Evolutionary conservation across 2,329 filamentous ascomycete species (phyloP).

Genomic region (Trichoderma semiorbis): DNA sequence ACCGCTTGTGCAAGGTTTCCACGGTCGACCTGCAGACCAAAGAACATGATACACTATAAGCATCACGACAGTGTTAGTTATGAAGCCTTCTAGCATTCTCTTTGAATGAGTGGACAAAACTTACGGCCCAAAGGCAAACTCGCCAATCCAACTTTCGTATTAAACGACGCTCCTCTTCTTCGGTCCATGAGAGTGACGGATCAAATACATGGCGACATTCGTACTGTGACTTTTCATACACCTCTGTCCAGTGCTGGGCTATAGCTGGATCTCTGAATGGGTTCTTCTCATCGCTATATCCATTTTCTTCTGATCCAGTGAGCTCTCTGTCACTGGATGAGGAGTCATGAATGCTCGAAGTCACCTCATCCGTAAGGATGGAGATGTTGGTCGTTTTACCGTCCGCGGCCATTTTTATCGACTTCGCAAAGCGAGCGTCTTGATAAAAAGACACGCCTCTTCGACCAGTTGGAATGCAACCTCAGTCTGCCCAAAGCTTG

Average conservation of each 20-base stretch:
- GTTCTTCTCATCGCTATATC: background rate
- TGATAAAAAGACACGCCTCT: background rate
- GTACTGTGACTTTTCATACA: constrained; percentile 3
- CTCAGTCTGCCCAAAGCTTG: background rate
- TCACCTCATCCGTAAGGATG: background rate
- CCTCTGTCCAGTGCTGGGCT: constrained; percentile 4
- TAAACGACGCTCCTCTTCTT: background rate
- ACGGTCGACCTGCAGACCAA: constrained; percentile 6
- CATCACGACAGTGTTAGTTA: background rate
- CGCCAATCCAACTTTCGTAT: constrained; percentile 7
- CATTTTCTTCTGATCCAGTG: background rate
- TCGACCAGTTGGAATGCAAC: background rate
- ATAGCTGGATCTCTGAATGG: background rate
- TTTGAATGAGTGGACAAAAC: background rate
- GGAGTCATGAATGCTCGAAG: background rate
- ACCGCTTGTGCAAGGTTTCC: constrained; percentile 10
- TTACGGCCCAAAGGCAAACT: background rate
- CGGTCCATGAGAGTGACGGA: background rate
- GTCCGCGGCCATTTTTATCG: background rate
- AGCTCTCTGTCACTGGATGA: background rate
- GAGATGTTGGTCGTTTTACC: background rate
- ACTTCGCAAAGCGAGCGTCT: background rate
- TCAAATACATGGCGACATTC: constrained; percentile 12
- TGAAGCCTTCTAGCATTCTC: fast-evolving
- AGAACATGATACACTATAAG: constrained; percentile 6